These are phyloP conservation scores for Tubosaeta brunneosetosa DNA, from an alignment of 768 basidiomycete genomes.

Conservation along the genomic window DNA sequence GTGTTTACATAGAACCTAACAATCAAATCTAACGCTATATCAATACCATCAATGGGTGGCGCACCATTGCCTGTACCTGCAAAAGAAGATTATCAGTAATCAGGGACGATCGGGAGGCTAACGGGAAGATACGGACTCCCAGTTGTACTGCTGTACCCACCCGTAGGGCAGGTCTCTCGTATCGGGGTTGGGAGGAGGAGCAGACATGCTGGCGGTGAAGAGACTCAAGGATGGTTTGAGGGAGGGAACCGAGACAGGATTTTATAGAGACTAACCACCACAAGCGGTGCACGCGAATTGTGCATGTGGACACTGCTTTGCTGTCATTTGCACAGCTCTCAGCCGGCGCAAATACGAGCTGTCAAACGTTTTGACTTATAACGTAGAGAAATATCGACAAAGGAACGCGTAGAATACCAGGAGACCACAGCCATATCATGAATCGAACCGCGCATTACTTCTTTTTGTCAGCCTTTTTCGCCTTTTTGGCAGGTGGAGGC, in stretches of 20 bases:
- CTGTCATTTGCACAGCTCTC: constrained; percentile 25
- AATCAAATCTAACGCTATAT: not conserved
- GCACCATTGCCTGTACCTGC: constrained; percentile 65
- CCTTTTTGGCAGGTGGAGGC: constrained; percentile 28
- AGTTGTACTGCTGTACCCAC: constrained; percentile 66
- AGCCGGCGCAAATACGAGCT: constrained; percentile 13
- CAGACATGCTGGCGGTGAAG: constrained; percentile 34
- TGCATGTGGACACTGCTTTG: constrained; percentile 32
- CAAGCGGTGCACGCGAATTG: constrained; percentile 17
- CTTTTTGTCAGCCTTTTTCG: constrained; percentile 25
- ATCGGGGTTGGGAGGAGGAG: constrained; percentile 51
- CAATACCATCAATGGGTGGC: constrained; percentile 11
- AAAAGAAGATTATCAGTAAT: constrained; percentile 27
- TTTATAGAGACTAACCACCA: constrained; percentile 20
- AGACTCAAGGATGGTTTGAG: constrained; percentile 10
- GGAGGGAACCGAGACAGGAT: constrained; percentile 16
- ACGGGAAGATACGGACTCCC: constrained; percentile 44
- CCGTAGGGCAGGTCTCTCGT: constrained; percentile 57
- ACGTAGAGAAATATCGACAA: constrained; percentile 26
- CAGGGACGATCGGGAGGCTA: constrained; percentile 18
- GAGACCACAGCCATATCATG: constrained; percentile 6
- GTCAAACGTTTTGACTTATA: constrained; percentile 6
- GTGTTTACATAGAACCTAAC: constrained; percentile 79
- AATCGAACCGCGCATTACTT: constrained; percentile 16
- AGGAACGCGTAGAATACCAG: constrained; percentile 23